Percentiles rank a stretch among this genome's conserved stretches.
These are phyloP conservation scores for Neopestalotiopsis clavispora DNA, from an alignment of 2,329 filamentous ascomycete genomes.

Conservation along the genomic window DNA sequence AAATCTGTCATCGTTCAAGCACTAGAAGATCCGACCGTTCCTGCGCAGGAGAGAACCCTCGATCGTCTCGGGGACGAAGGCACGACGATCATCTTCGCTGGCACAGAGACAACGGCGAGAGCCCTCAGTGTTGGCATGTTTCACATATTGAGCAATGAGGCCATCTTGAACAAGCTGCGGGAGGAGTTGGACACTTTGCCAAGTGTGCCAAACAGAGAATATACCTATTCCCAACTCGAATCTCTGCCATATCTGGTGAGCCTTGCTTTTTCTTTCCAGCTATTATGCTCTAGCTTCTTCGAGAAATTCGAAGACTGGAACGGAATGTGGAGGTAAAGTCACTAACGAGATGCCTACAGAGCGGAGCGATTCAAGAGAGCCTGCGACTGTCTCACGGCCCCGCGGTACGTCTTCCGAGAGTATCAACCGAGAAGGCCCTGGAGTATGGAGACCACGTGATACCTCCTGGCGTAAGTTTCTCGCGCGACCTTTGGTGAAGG, in stretches of 20 bases:
- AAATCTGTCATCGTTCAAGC: conserved; percentile 9
- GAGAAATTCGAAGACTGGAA: neutral
- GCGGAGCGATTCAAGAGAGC: neutral
- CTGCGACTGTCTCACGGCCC: conserved; percentile 6
- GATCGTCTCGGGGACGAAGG: conserved; percentile 9
- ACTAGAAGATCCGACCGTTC: neutral
- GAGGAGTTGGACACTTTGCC: neutral
- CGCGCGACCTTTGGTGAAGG: neutral
- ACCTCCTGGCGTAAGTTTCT: neutral
- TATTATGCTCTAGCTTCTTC: neutral
- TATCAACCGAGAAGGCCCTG: neutral
- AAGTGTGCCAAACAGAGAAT: neutral
- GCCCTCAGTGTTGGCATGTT: neutral
- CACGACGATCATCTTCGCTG: neutral
- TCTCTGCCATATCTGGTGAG: conserved; percentile 2
- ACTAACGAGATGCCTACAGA: neutral
- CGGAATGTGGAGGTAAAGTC: neutral
- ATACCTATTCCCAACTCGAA: neutral
- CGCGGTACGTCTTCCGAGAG: neutral
- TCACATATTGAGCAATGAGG: conserved; percentile 1
- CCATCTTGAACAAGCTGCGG: conserved; percentile 3
- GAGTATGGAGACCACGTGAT: neutral
- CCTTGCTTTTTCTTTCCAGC: neutral
- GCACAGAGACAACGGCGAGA: conserved; percentile 10
- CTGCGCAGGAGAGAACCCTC: neutral